Conservation (phyloP, 164 flowering plant genomes). For the Taxillus chinensis region DNA sequence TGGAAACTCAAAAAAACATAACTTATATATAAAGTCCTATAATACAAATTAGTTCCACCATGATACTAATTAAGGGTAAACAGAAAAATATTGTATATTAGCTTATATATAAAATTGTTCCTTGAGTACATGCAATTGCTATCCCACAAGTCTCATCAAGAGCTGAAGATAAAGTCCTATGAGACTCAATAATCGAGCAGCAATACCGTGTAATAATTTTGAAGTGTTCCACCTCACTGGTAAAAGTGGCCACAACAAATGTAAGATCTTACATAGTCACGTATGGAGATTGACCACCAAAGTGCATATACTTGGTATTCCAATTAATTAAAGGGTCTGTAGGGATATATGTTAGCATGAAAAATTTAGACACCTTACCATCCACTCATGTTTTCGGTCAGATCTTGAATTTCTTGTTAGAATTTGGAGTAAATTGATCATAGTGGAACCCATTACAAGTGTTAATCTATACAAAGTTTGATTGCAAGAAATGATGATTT, state of each 20-base stretch:
- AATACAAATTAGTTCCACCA: conserved; percentile 54
- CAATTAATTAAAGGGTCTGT: neutral
- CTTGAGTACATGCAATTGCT: neutral
- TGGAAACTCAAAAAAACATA: too few species aligned
- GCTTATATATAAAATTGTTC: neutral
- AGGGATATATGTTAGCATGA: neutral
- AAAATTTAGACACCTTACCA: conserved; percentile 24
- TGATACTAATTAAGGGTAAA: conserved; percentile 29
- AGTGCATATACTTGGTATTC: conserved; percentile 40
- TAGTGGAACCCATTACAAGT: too few species aligned
- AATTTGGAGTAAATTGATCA: too few species aligned
- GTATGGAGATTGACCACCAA: conserved; percentile 43
- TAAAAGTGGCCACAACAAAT: conserved; percentile 60
- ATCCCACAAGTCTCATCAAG: neutral
- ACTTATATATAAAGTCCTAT: too few species aligned
- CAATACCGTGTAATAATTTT: conserved; percentile 60
- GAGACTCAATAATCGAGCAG: neutral
- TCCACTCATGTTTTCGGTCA: conserved; percentile 56
- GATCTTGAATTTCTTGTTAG: too few species aligned
- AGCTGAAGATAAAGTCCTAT: neutral
- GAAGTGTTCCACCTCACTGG: conserved; percentile 52
- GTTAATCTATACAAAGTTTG: too few species aligned
- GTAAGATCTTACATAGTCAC: conserved; percentile 64
- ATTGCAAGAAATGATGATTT: too few species aligned
- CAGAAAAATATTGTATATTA: neutral